A percentile compares a stretch with the other conserved stretches of the same genome.
phyloP scores from a whole-genome alignment of 148 eudicot species.

The Diospyros lotus region DNA sequence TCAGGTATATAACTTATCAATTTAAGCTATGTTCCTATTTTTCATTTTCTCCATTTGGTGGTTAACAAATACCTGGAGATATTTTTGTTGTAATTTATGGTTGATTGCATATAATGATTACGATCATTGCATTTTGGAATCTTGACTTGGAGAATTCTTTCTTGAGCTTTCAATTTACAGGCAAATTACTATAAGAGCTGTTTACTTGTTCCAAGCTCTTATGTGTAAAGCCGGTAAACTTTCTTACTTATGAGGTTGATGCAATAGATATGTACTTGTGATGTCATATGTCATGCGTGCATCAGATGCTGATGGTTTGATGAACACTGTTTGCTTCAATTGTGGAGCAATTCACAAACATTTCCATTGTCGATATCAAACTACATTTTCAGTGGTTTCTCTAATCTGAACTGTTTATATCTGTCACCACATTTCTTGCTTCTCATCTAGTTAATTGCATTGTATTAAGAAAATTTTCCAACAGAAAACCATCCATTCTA shows the following conservation, averaged over 20 bases:
- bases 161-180: not conserved
- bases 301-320: not conserved
- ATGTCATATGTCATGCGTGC: not conserved
- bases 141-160: not conserved
- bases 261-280: not conserved
- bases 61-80: not conserved
- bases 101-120: not conserved
- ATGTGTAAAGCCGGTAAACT: not conserved
- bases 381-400: not conserved
- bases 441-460: not conserved
- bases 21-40: not conserved
- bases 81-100: not conserved
- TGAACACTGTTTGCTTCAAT: not conserved
- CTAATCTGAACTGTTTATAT: not conserved
- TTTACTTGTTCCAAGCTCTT: not conserved
- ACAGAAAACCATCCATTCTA: no score
- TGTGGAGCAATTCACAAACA: not conserved
- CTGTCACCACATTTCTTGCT: not conserved
- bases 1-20: constrained; percentile 49
- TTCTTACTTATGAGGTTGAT: not conserved
- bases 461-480: no score
- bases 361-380: not conserved
- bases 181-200: no score
- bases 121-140: not conserved
- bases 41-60: not conserved